Evolutionary conservation across 352 stramenopile species (phyloP).

Genomic region (Globisporangium emineosum): DNA sequence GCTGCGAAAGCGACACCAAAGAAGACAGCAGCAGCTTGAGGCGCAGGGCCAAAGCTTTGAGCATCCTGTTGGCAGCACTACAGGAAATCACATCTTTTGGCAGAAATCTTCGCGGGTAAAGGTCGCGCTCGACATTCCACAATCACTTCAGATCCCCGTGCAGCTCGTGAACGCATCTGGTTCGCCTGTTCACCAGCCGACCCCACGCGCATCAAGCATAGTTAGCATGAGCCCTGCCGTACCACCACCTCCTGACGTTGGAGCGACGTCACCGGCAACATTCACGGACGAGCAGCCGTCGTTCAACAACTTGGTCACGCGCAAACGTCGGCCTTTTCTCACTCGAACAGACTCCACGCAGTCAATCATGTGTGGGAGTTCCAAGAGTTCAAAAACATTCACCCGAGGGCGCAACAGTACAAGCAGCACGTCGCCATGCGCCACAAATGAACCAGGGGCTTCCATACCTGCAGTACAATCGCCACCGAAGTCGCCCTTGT

Average conservation of each 20-base stretch:
- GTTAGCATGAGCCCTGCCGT: background rate
- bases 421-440: background rate
- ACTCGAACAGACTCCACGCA: slow-evolving; percentile 3
- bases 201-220: background rate
- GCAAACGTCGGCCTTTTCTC: slow-evolving; percentile 4
- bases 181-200: background rate
- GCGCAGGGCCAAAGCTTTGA: background rate
- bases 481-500: background rate
- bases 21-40: slow-evolving; percentile 20
- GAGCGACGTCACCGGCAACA: background rate
- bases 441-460: background rate
- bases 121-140: slow-evolving; percentile 36
- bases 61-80: background rate
- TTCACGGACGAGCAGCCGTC: slow-evolving; percentile 12
- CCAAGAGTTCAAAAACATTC: background rate
- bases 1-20: slow-evolving; percentile 29
- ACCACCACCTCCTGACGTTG: background rate
- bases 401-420: background rate
- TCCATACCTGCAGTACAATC: background rate
- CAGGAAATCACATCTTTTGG: slow-evolving; percentile 36
- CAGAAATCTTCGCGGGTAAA: slow-evolving; percentile 38
- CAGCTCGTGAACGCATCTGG: slow-evolving; percentile 9
- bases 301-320: slow-evolving; percentile 10
- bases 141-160: slow-evolving; percentile 13
- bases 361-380: background rate